Evolutionary conservation across 257 asterid genomes (phyloP).

Genomic region (Nicotiana noctiflora): DNA sequence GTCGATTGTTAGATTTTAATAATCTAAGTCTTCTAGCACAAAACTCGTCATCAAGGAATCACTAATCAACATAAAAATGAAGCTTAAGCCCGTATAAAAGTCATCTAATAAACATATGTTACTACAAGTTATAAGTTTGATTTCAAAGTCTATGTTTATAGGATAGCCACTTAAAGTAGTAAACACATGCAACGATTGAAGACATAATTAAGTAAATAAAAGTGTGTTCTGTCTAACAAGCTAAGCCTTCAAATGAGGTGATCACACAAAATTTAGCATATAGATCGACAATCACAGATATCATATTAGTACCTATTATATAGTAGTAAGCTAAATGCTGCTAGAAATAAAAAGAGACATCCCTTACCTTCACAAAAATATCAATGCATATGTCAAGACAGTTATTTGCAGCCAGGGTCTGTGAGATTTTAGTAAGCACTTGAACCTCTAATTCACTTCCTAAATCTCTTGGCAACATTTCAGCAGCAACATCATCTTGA

Average conservation of each 20-base stretch:
- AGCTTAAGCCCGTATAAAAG: background rate
- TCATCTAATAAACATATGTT: background rate
- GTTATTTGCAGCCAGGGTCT: constrained; percentile 55
- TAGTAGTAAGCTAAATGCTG: no score
- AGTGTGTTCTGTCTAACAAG: background rate
- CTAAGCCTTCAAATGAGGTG: background rate
- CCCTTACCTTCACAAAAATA: constrained; percentile 60
- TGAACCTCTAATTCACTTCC: constrained; percentile 53
- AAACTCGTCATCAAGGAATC: background rate
- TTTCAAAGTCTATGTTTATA: background rate
- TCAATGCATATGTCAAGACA: constrained; percentile 80
- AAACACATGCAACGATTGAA: background rate
- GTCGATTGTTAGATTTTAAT: background rate
- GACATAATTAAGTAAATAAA: background rate
- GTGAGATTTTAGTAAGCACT: constrained; percentile 49
- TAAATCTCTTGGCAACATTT: constrained; percentile 23
- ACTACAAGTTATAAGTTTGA: background rate
- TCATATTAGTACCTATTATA: background rate
- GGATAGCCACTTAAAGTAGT: background rate
- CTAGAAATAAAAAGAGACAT: background rate
- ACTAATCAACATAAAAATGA: background rate
- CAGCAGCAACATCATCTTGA: background rate
- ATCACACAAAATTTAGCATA: background rate
- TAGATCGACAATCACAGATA: background rate
- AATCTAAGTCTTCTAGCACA: background rate